Conservation (phyloP, 257 asterid species). For the Solanum arcanum region DNA sequence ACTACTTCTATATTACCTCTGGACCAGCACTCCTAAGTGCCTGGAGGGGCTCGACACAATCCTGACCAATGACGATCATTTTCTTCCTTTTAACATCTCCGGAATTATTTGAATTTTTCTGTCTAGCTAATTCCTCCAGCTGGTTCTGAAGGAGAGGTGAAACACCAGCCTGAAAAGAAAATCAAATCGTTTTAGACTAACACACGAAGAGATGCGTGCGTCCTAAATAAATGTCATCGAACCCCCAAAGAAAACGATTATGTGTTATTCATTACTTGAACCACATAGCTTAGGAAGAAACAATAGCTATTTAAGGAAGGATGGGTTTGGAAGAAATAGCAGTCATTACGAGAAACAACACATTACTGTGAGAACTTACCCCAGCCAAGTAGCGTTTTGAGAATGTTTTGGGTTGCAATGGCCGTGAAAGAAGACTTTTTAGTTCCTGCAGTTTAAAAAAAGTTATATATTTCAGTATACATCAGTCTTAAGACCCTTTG, state of each 20-base stretch:
- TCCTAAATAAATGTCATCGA: background rate
- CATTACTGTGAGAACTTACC: conserved; percentile 30
- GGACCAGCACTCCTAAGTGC: conserved; percentile 58
- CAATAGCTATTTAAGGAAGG: background rate
- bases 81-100: conserved; percentile 42
- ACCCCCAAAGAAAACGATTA: background rate
- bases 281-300: background rate
- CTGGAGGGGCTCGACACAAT: conserved; percentile 87
- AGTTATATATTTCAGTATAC: background rate
- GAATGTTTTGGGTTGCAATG: conserved; percentile 77
- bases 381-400: conserved; percentile 85
- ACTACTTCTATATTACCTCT: conserved; percentile 13
- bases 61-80: conserved; percentile 82
- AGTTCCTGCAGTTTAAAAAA: conserved; percentile 59
- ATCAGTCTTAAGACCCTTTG: background rate
- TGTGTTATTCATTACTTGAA: background rate
- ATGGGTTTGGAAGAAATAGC: background rate
- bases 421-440: conserved; percentile 48
- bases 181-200: background rate
- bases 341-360: background rate
- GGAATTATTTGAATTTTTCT: conserved; percentile 21
- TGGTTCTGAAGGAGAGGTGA: conserved; percentile 79
- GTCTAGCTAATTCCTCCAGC: conserved; percentile 56
- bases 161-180: conserved; percentile 64
- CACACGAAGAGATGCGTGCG: background rate